A percentile compares a stretch with the other conserved stretches of the same genome.
phyloP scores from a whole-genome alignment of 2,329 filamentous ascomycete genomes.

The Penicillium sp. region DNA sequence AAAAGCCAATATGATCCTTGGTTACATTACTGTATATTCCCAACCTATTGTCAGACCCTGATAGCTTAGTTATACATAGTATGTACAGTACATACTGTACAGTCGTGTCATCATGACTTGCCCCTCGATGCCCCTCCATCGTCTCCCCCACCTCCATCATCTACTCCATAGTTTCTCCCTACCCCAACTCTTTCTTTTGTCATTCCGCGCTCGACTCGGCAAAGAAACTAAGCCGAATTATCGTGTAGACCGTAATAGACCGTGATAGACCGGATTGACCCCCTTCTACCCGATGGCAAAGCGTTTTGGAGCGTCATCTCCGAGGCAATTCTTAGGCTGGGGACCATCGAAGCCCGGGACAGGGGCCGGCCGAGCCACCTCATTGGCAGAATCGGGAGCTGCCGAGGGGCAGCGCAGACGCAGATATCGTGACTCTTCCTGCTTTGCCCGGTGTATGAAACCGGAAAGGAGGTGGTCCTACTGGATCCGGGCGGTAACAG shows the following conservation, averaged over 20 bases:
- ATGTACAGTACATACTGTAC: not conserved
- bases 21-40: too few species aligned
- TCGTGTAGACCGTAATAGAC: not conserved
- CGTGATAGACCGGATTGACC: not conserved
- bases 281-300: slow-evolving; percentile 28
- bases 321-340: slow-evolving; percentile 21
- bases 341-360: slow-evolving; percentile 30
- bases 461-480: slow-evolving; percentile 36
- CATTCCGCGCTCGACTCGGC: not conserved
- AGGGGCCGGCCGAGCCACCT: slow-evolving; percentile 15
- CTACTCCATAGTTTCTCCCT: not conserved
- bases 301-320: slow-evolving; percentile 32
- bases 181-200: too few species aligned
- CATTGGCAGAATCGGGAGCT: slow-evolving; percentile 38
- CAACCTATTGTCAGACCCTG: too few species aligned
- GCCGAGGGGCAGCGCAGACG: slow-evolving; percentile 26
- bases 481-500: slow-evolving; percentile 32
- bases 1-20: too few species aligned
- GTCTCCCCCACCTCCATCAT: not conserved
- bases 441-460: slow-evolving; percentile 50
- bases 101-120: not conserved
- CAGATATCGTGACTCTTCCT: slow-evolving; percentile 44
- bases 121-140: slow-evolving; percentile 3
- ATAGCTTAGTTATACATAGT: not conserved
- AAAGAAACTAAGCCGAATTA: slow-evolving; percentile 1